Evolutionary conservation across 345 rosid genomes (phyloP).

Genomic region (Populus nigra): DNA sequence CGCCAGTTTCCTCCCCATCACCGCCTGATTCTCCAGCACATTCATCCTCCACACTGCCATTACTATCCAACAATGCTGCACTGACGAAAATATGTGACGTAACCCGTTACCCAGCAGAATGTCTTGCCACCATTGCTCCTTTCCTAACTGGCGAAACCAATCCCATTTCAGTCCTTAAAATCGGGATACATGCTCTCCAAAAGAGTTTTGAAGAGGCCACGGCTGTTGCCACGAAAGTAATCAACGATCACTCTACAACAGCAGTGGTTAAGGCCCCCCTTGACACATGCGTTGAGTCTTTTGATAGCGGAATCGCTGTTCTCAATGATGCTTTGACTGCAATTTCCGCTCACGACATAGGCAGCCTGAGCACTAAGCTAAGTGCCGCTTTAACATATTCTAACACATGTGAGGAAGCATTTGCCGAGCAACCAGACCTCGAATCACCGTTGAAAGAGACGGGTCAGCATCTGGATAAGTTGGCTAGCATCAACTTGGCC

Average conservation of each 20-base stretch:
- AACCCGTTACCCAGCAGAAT: conserved; percentile 1
- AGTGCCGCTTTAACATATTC: conserved; percentile 6
- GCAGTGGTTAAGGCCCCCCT: background rate
- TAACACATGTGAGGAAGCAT: conserved; percentile 6
- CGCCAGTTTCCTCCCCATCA: background rate
- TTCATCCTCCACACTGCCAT: background rate
- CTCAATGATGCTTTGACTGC: conserved; percentile 5
- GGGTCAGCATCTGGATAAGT: background rate
- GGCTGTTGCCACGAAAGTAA: background rate
- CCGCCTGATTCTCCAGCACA: background rate
- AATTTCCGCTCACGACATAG: conserved; percentile 2
- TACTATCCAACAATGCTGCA: background rate
- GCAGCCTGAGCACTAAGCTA: conserved; percentile 2
- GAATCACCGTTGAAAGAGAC: conserved; percentile 4
- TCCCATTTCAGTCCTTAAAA: conserved; percentile 10
- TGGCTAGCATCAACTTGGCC: conserved; percentile 20
- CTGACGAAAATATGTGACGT: conserved; percentile 6
- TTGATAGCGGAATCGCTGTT: conserved; percentile 2
- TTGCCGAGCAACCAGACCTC: background rate
- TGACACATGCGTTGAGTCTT: conserved; percentile 14
- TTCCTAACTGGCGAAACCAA: background rate
- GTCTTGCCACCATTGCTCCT: conserved; percentile 5
- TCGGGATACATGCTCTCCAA: conserved; percentile 11
- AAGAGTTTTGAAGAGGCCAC: background rate
- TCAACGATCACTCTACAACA: background rate